Base-by-base conservation (phyloP, 2,329 filamentous ascomycete species). In the Alternaria triticimaculans region DNA sequence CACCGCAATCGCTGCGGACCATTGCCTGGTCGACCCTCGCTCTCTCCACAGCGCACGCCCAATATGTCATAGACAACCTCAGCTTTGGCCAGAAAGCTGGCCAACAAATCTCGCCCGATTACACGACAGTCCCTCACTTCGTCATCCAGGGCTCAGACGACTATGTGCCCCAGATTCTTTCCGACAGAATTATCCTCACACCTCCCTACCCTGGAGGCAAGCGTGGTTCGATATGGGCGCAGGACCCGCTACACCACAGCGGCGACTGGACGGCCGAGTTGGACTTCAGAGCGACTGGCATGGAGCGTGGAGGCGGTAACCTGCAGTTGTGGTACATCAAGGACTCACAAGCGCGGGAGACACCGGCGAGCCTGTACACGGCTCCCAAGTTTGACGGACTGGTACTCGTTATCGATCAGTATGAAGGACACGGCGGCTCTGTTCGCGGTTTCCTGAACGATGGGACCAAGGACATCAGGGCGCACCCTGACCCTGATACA, bases 381-480 rank as follows among this genome's bases (percentile, higher is more conserved):
- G 90, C 91, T 10, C 88, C 88, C 58, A 88, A 88, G 71, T 99
- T 97, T 74, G 95, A 98, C 73, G 96, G 96, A n/a, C 83, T 99
- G 70, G 94, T 89, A 33, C 83, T 99, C 61, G 90, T 96, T 23
- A 81, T 99, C 58, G 95, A 98, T 81, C 90, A 92, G 66, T 91
- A 96, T 75, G 91, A 92, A 58, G 91, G 93, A 70, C 84, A 84
- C 62, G 89, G 89, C 55, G 96, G 96, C 70, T 94, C 91, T 81
- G 86, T 99, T 68, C 88, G 96, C 63, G 96, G 92, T 18, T 99
- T 98, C 84, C 83, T 99, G 69, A 99, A 98, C 82, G 96, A 98
- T 79, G 95, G 94, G 53, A 88, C 84, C 41, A 89, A 87, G 70
- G 92, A 97, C 79, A 97, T 90, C 84, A 90, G 89, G 75, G 85